These are phyloP conservation scores for Phytophthora tentaculata DNA, from an alignment of 352 stramenopile species.

Conservation along the genomic window DNA sequence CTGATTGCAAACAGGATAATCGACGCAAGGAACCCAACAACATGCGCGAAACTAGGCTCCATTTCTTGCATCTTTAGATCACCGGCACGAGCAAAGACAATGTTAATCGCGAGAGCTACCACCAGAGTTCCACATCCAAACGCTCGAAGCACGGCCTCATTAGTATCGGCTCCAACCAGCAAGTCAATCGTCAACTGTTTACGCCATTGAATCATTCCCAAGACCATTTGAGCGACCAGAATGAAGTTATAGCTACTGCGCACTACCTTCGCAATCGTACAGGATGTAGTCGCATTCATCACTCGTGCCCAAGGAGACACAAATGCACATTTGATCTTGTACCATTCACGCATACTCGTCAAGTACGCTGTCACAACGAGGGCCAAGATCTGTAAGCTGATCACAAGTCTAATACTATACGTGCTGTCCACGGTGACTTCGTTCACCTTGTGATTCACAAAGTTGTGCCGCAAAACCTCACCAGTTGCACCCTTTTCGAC, in stretches of 20 bases:
- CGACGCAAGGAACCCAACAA: conserved; percentile 33
- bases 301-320: conserved; percentile 35
- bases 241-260: conserved; percentile 52
- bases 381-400: conserved; percentile 41
- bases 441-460: conserved; percentile 50
- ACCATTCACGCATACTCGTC: conserved; percentile 41
- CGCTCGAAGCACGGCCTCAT: conserved; percentile 35
- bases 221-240: conserved; percentile 39
- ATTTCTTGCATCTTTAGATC: conserved; percentile 49
- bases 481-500: conserved; percentile 13
- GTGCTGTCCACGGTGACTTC: conserved; percentile 48
- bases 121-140: conserved; percentile 43
- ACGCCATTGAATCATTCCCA: conserved; percentile 43
- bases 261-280: conserved; percentile 45
- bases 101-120: conserved; percentile 38
- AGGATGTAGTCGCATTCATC: conserved; percentile 37
- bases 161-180: conserved; percentile 39
- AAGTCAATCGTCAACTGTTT: conserved; percentile 48
- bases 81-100: conserved; percentile 42
- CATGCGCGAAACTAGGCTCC: conserved; percentile 45
- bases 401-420: conserved; percentile 39
- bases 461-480: conserved; percentile 42
- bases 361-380: conserved; percentile 42
- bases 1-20: conserved; percentile 30
- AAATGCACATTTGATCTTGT: conserved; percentile 25